These are phyloP conservation scores for Pleurotus salmoneostramineus DNA, from an alignment of 768 basidiomycete genomes.

Conservation along the genomic window DNA sequence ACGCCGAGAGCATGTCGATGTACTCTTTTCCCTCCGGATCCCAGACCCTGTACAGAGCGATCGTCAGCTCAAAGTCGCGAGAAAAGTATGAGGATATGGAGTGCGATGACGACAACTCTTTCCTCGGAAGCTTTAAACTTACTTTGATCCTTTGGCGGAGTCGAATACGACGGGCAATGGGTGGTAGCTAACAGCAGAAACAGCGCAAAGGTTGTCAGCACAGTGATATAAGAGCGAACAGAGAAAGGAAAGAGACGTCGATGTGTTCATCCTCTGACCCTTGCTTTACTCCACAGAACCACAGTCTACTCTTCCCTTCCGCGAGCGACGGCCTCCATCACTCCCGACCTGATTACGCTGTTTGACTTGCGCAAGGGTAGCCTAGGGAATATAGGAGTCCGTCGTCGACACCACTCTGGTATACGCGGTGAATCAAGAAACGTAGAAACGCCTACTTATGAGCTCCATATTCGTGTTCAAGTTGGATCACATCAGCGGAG, in stretches of 20 bases:
- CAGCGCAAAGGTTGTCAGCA: constrained; percentile 32
- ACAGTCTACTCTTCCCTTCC: constrained; percentile 4
- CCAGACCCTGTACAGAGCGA: constrained; percentile 59
- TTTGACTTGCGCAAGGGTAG: not conserved
- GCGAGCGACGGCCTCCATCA: not conserved
- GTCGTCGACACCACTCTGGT: not conserved
- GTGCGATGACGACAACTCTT: too few species aligned
- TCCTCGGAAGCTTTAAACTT: constrained; percentile 25
- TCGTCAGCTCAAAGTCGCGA: constrained; percentile 6
- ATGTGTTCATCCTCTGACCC: constrained; percentile 12
- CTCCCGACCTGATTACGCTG: constrained; percentile 10
- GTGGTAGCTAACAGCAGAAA: constrained; percentile 77
- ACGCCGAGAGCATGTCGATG: constrained; percentile 97
- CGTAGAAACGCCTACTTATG: constrained; percentile 69
- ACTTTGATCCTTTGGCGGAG: constrained; percentile 84
- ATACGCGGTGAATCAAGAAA: constrained; percentile 5
- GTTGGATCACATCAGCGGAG: constrained; percentile 69
- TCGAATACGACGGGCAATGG: constrained; percentile 95
- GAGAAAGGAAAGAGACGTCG: constrained; percentile 17
- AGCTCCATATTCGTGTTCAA: constrained; percentile 81
- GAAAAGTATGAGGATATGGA: too few species aligned
- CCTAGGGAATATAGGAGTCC: constrained; percentile 14
- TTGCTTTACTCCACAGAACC: constrained; percentile 11
- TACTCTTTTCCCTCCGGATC: constrained; percentile 95
- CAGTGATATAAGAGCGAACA: constrained; percentile 12